These are phyloP conservation scores for Onygenales sp. DNA, from an alignment of 2,329 filamentous ascomycete species.

Conservation along the genomic window DNA sequence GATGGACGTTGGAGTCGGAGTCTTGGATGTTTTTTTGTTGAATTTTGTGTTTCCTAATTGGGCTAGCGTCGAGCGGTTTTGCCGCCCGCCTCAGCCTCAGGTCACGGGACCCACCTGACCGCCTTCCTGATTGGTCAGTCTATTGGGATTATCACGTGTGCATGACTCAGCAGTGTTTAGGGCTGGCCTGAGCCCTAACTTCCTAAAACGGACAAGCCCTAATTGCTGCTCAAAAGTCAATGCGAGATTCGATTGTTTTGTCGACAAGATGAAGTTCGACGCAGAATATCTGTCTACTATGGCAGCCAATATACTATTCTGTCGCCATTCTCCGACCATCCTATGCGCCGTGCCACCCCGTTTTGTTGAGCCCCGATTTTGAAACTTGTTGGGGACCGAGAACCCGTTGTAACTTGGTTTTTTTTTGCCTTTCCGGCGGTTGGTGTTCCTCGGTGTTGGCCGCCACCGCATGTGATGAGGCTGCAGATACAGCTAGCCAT, in stretches of 20 bases:
- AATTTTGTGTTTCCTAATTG: neutral
- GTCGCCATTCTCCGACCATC: neutral
- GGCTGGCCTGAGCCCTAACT: neutral
- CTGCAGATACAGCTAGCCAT: too few relatives aligned
- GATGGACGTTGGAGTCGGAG: too few relatives aligned
- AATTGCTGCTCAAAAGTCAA: neutral
- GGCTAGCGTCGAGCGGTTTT: neutral
- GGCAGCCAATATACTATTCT: neutral
- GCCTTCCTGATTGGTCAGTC: too few relatives aligned
- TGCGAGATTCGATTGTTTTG: too few relatives aligned
- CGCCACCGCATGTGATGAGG: too few relatives aligned
- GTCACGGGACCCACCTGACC: neutral
- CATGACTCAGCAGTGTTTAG: too few relatives aligned
- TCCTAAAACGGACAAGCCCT: neutral
- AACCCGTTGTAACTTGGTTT: conserved; percentile 3
- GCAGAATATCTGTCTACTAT: neutral
- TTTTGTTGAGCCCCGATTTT: neutral
- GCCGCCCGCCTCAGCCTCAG: neutral
- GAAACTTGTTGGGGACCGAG: conserved; percentile 1
- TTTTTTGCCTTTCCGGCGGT: neutral
- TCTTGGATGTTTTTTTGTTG: neutral
- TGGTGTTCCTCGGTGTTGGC: neutral
- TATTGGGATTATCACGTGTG: too few relatives aligned
- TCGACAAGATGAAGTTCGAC: too few relatives aligned
- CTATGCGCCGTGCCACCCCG: neutral